Evolutionary conservation across 805 yeast genomes (phyloP).

Genomic region (Pichia cabralensis): DNA sequence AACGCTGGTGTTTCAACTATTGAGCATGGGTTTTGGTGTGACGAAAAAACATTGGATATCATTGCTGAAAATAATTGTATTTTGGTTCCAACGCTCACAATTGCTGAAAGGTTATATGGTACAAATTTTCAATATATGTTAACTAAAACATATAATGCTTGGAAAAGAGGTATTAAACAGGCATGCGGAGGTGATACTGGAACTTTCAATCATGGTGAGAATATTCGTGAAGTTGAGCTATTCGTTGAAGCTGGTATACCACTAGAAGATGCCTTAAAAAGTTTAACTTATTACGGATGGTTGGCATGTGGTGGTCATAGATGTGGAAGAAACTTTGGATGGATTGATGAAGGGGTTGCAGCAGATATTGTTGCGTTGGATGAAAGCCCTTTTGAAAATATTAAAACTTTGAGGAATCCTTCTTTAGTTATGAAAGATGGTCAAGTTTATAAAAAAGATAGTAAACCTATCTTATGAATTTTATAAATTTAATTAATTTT

Average conservation of each 20-base stretch:
- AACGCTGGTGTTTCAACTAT: constrained; percentile 19
- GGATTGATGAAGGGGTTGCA: constrained; percentile 16
- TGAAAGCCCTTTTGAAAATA: constrained; percentile 14
- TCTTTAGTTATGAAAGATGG: constrained; percentile 23
- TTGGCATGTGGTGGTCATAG: constrained; percentile 20
- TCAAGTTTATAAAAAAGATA: constrained; percentile 14
- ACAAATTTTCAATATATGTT: constrained; percentile 13
- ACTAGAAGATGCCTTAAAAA: constrained; percentile 12
- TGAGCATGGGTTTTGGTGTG: constrained; percentile 22
- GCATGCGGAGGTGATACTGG: constrained; percentile 25
- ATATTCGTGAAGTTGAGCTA: constrained; percentile 21
- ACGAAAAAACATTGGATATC: constrained; percentile 12
- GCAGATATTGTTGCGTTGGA: constrained; percentile 21
- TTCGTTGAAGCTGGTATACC: constrained; percentile 20
- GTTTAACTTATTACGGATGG: constrained; percentile 21
- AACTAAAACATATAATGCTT: constrained; percentile 14
- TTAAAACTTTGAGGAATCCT: constrained; percentile 12
- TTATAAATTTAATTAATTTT: too few species aligned
- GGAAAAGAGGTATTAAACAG: constrained; percentile 17
- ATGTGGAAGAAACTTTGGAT: constrained; percentile 20
- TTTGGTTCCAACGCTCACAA: constrained; percentile 20
- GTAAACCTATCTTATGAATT: constrained; percentile 19
- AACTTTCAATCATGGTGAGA: constrained; percentile 23
- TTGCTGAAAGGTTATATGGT: constrained; percentile 18
- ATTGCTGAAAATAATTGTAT: constrained; percentile 17